Conservation (phyloP, 2,329 filamentous ascomycete species). For the Alternaria triticimaculans region DNA sequence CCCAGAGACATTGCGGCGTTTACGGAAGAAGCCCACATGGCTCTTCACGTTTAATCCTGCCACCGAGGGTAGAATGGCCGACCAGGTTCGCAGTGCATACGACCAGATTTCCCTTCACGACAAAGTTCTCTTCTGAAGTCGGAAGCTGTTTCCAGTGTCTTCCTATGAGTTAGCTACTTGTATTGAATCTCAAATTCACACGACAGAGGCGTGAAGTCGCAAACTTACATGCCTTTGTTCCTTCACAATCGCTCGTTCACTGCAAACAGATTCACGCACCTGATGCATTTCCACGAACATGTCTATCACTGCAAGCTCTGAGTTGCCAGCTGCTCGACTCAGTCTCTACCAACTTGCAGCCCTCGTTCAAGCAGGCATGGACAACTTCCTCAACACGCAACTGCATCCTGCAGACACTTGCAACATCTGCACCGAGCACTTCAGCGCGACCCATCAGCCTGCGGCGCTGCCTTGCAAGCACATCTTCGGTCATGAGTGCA, state of each 20-base stretch:
- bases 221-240: neutral
- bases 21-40: neutral
- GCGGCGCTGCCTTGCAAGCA: constrained; percentile 42
- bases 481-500: constrained; percentile 41
- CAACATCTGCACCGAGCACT: constrained; percentile 36
- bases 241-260: constrained; percentile 3
- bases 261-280: neutral
- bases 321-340: neutral
- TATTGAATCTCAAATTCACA: neutral
- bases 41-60: neutral
- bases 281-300: neutral
- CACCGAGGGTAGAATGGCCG: neutral
- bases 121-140: neutral
- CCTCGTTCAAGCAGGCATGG: constrained; percentile 21
- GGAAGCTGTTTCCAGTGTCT: neutral
- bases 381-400: constrained; percentile 31
- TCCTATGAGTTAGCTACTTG: neutral
- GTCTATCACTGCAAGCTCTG: neutral
- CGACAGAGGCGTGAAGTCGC: neutral
- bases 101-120: neutral
- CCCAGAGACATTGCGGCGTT: neutral
- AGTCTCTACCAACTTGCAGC: neutral
- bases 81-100: neutral
- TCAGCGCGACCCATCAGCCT: constrained; percentile 31
- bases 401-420: constrained; percentile 37